Evolutionary conservation across 495 filamentous ascomycete species (phyloP).

Genomic region (Daldinia childiae): DNA sequence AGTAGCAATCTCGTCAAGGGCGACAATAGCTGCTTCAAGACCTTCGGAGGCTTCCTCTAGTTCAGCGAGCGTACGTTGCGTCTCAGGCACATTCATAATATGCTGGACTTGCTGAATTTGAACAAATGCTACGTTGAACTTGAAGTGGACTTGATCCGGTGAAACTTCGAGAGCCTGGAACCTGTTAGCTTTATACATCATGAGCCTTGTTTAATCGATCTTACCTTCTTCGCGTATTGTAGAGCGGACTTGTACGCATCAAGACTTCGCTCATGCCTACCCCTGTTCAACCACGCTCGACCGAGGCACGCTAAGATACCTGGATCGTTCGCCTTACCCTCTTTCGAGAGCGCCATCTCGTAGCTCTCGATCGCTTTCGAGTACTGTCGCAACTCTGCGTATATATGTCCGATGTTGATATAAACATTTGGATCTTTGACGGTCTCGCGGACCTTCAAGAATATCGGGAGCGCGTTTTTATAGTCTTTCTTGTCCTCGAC

Average conservation of each 20-base stretch:
- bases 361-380: conserved; percentile 92
- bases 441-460: conserved; percentile 87
- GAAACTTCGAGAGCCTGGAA: conserved; percentile 74
- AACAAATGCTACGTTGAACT: conserved; percentile 98
- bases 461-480: conserved; percentile 79
- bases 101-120: conserved; percentile 90
- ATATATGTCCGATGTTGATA: conserved; percentile 92
- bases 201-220: conserved; percentile 18
- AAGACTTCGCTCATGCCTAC: conserved; percentile 79
- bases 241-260: conserved; percentile 85
- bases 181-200: conserved; percentile 39
- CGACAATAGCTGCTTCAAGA: conserved; percentile 88
- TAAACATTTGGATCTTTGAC: conserved; percentile 85
- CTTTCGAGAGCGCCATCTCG: conserved; percentile 86
- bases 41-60: conserved; percentile 79
- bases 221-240: conserved; percentile 82
- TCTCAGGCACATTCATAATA: conserved; percentile 76
- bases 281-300: conserved; percentile 90
- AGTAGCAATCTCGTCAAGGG: conserved; percentile 80
- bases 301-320: conserved; percentile 90
- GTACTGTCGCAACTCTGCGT: conserved; percentile 87
- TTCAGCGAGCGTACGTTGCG: conserved; percentile 78
- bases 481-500: conserved; percentile 93
- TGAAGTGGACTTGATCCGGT: conserved; percentile 85
- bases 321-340: conserved; percentile 76